Evolutionary conservation across 148 eudicot species (phyloP).

Genomic region (Fagopyrum homotropicum): DNA sequence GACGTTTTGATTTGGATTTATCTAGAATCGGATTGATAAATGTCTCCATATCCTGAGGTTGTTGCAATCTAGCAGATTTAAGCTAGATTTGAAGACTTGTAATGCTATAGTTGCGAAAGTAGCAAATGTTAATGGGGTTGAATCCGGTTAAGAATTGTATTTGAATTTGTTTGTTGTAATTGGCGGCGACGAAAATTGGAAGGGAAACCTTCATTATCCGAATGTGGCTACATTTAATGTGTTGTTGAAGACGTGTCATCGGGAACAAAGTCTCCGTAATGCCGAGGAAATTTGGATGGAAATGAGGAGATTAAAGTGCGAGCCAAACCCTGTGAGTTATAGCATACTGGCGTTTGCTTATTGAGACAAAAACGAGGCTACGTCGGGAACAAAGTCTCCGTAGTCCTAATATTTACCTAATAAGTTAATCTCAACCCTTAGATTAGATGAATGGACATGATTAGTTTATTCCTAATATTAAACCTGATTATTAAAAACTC

Average conservation of each 20-base stretch:
- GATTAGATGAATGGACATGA: too few species aligned
- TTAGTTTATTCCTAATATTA: too few species aligned
- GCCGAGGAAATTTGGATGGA: conserved; percentile 62
- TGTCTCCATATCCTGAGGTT: conserved; percentile 38
- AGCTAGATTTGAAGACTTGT: conserved; percentile 27
- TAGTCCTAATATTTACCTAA: too few species aligned
- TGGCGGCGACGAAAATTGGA: conserved; percentile 5
- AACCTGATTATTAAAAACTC: too few species aligned
- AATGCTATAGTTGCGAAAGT: conserved; percentile 36
- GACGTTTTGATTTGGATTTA: conserved; percentile 51
- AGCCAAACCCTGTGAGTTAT: conserved; percentile 39
- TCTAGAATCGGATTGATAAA: conserved; percentile 37
- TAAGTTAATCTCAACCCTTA: too few species aligned
- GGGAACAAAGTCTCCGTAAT: conserved; percentile 39
- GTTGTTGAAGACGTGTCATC: conserved; percentile 50
- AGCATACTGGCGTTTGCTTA: conserved; percentile 52
- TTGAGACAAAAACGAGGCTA: conserved; percentile 45
- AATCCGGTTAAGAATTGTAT: conserved; percentile 51
- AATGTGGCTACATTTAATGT: conserved; percentile 46
- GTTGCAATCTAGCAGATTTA: conserved; percentile 26
- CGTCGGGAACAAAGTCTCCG: too few species aligned
- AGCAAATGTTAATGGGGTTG: conserved; percentile 30
- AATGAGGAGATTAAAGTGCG: conserved; percentile 34
- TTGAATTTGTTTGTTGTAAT: conserved; percentile 30
- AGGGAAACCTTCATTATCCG: conserved; percentile 20